Base-by-base conservation (phyloP, 352 stramenopile genomes). In the Globisporangium ultimum region DNA sequence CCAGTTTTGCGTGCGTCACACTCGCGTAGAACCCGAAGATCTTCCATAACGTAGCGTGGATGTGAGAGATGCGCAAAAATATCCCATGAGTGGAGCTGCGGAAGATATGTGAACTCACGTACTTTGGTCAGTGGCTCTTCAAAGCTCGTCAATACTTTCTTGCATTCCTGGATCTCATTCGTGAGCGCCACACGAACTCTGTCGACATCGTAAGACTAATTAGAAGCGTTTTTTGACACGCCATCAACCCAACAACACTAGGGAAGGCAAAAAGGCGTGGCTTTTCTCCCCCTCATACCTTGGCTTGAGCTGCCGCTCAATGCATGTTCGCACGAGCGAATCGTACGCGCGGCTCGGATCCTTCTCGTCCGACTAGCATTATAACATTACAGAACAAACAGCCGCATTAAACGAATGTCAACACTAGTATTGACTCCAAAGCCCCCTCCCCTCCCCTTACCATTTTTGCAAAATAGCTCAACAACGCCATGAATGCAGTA, bases 381-480 rank as follows among this genome's bases (percentile, higher is more conserved):
- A 4, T 1, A 36, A 48, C 15, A 68, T 14, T 18, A 7, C 2
- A 3, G 0, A 22, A 45, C 14, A 28, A 3, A 63, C 11, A 14
- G 10, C 15, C 14, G 1, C 18, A 22, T 46, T 12, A 32, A 48
- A 34, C 10, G 20, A 28, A 17, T 14, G 12, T 40, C 13, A n/a
- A 9, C 6, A 48, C 3, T 5, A 3, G 20, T 24, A 47, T n/a
- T 15, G 10, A 15, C 36, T 24, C 2, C 11, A 11, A 46, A 28
- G n/a, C n/a, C n/a, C n/a, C 22, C 13, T 43, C 38, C 38, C 14
- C 21, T 21, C 63, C 14, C 40, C 7, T 45, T 48, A 88, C 81
- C 73, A 91, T 89, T 48, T 78, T 77, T 2, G 80, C 81, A 45
- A 93, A 87, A 57, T 89, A 72, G 53, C 75, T 60, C 10, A 93